Percentiles rank a stretch among this genome's conserved stretches.
Evolutionary conservation across 176 grass and related monocot genomes (phyloP).

Genomic region (Lolium multiflorum): DNA sequence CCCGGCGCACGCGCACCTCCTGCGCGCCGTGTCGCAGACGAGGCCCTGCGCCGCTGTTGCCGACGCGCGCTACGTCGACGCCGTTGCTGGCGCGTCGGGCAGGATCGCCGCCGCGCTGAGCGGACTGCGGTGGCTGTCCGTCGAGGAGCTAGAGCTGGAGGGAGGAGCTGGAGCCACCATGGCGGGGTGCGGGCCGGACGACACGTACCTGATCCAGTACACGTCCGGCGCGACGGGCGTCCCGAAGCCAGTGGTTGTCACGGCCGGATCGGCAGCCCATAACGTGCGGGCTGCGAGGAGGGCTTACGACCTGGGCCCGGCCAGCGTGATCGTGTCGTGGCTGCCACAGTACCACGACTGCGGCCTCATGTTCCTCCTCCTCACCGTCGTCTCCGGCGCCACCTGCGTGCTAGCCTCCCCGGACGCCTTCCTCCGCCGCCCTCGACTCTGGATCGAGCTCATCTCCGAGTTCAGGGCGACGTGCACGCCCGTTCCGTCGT

Average conservation of each 20-base stretch:
- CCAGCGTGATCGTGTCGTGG: constrained; percentile 55
- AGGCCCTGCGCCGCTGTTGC: constrained; percentile 51
- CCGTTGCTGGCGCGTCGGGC: neutral
- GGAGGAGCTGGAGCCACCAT: neutral
- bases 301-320: constrained; percentile 39
- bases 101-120: constrained; percentile 19
- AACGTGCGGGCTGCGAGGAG: constrained; percentile 62
- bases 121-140: constrained; percentile 47
- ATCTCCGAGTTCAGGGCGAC: constrained; percentile 52
- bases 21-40: constrained; percentile 54
- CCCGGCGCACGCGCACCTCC: constrained; percentile 44
- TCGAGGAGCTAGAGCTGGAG: constrained; percentile 37
- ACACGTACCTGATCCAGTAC: constrained; percentile 66
- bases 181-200: constrained; percentile 32
- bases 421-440: constrained; percentile 42
- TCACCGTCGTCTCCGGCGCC: constrained; percentile 61
- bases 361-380: constrained; percentile 71
- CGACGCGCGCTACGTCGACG: constrained; percentile 13
- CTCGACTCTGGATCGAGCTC: constrained; percentile 34
- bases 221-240: constrained; percentile 66
- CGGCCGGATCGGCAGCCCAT: constrained; percentile 51
- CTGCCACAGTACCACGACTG: constrained; percentile 73
- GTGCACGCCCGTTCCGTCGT: constrained; percentile 65
- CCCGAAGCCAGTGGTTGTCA: constrained; percentile 58
- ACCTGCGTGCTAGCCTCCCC: constrained; percentile 57